Percentiles rank a stretch among this genome's conserved stretches.
Evolutionary conservation across 2,329 filamentous ascomycete species (phyloP).

Genomic region (Colletotrichum costaricense): DNA sequence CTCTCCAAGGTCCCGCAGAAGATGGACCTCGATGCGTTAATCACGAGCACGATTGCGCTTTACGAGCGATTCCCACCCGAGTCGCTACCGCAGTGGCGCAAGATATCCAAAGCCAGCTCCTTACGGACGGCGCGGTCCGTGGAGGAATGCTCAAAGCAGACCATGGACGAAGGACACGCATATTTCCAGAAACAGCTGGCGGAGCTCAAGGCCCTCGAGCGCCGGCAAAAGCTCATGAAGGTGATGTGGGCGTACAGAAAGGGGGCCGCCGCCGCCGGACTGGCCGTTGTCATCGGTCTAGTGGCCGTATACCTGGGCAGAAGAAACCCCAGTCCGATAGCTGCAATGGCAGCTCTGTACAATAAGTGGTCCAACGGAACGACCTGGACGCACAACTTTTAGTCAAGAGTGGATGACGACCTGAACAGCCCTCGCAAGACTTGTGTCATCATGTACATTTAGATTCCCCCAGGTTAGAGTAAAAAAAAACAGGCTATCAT

Average conservation of each 20-base stretch:
- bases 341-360: slow-evolving; percentile 34
- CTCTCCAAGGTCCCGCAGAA: slow-evolving; percentile 87
- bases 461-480: background rate
- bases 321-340: slow-evolving; percentile 50
- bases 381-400: slow-evolving; percentile 31
- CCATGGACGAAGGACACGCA: slow-evolving; percentile 71
- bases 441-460: slow-evolving; percentile 12
- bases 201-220: slow-evolving; percentile 77
- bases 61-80: slow-evolving; percentile 78
- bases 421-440: background rate
- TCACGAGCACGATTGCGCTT: slow-evolving; percentile 73
- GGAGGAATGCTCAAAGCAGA: slow-evolving; percentile 62
- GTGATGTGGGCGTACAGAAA: slow-evolving; percentile 73
- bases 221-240: slow-evolving; percentile 59
- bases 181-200: slow-evolving; percentile 78
- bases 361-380: slow-evolving; percentile 35
- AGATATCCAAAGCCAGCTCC: slow-evolving; percentile 80
- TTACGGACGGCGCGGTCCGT: slow-evolving; percentile 81
- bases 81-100: slow-evolving; percentile 75
- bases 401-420: background rate
- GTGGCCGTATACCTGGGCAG: slow-evolving; percentile 74
- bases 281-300: slow-evolving; percentile 75
- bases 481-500: background rate
- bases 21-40: slow-evolving; percentile 82
- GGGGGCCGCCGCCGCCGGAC: slow-evolving; percentile 69